These are phyloP conservation scores for Phytophthora pistaciae DNA, from an alignment of 352 stramenopile genomes.

Conservation along the genomic window DNA sequence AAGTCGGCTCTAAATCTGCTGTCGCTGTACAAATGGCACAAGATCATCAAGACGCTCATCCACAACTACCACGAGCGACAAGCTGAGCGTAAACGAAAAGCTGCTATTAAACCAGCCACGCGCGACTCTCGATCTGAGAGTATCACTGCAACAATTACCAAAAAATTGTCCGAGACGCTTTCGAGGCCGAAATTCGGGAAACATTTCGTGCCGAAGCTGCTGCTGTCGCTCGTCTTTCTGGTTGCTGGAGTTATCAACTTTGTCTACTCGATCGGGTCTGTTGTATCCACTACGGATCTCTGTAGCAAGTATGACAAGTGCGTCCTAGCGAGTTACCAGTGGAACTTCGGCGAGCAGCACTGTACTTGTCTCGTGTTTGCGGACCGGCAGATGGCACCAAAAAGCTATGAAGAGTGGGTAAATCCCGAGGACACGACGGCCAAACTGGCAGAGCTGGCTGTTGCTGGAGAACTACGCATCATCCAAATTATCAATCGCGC, in stretches of 20 bases:
- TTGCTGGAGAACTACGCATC: conserved; percentile 46
- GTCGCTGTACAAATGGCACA: conserved; percentile 59
- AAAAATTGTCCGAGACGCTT: conserved; percentile 2
- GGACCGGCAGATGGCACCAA: conserved; percentile 36
- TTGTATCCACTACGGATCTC: conserved; percentile 38
- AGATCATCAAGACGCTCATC: conserved; percentile 49
- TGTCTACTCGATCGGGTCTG: conserved; percentile 42
- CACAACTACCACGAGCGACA: conserved; percentile 37
- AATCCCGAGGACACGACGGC: conserved; percentile 44
- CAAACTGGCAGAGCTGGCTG: conserved; percentile 38
- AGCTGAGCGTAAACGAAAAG: conserved; percentile 16
- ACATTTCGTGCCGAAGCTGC: conserved; percentile 29
- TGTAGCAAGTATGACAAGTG: conserved; percentile 44
- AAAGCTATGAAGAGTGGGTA: conserved; percentile 49
- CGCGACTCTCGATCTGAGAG: background rate
- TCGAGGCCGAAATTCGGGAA: conserved; percentile 19
- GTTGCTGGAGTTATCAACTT: conserved; percentile 31
- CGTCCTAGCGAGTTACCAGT: conserved; percentile 50
- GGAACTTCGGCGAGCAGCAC: conserved; percentile 42
- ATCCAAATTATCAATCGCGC: conserved; percentile 62
- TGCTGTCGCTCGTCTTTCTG: conserved; percentile 46
- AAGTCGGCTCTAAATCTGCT: conserved; percentile 50
- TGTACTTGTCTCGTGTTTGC: conserved; percentile 54
- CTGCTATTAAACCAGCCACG: conserved; percentile 7
- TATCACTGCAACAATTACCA: conserved; percentile 14